Percentiles rank a stretch among this genome's conserved stretches.
phyloP scores from a whole-genome alignment of 2,329 filamentous ascomycete species.

The Talaromyces amestolkiae region DNA sequence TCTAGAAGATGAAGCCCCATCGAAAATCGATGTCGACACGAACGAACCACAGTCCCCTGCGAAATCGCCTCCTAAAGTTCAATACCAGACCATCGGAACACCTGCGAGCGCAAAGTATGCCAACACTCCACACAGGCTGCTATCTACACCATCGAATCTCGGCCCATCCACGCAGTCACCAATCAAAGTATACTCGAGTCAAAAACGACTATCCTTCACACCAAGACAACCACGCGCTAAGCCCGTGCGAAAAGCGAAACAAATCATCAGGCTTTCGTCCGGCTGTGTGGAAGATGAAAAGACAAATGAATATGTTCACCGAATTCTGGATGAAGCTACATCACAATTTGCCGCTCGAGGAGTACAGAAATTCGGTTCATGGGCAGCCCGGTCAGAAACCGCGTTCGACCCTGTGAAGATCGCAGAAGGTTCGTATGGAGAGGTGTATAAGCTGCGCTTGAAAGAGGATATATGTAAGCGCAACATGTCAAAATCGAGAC shows the following conservation, averaged over 20 bases:
- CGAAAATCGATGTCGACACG: background rate
- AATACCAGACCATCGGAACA: background rate
- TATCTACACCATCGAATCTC: conserved; percentile 1
- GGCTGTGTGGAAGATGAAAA: conserved; percentile 35
- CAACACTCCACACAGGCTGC: background rate
- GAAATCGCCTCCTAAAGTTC: background rate
- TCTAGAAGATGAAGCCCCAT: conserved; percentile 19
- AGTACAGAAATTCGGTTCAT: conserved; percentile 40
- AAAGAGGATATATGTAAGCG: conserved; percentile 36
- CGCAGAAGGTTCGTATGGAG: conserved; percentile 64
- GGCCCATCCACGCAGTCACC: background rate
- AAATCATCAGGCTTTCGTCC: conserved; percentile 29
- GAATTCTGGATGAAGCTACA: conserved; percentile 39
- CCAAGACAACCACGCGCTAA: conserved; percentile 19
- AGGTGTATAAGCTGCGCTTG: conserved; percentile 60
- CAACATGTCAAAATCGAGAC: conserved; percentile 37
- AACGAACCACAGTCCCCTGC: background rate
- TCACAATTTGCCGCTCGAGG: conserved; percentile 35
- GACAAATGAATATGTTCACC: conserved; percentile 35
- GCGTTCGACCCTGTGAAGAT: conserved; percentile 56
- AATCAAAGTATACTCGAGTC: background rate
- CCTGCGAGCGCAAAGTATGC: background rate
- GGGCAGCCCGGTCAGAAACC: conserved; percentile 39
- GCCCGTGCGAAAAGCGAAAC: conserved; percentile 20
- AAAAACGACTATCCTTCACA: conserved; percentile 18